Base-by-base conservation (phyloP, 2,329 filamentous ascomycete genomes). In the Alternaria tenuissima region DNA sequence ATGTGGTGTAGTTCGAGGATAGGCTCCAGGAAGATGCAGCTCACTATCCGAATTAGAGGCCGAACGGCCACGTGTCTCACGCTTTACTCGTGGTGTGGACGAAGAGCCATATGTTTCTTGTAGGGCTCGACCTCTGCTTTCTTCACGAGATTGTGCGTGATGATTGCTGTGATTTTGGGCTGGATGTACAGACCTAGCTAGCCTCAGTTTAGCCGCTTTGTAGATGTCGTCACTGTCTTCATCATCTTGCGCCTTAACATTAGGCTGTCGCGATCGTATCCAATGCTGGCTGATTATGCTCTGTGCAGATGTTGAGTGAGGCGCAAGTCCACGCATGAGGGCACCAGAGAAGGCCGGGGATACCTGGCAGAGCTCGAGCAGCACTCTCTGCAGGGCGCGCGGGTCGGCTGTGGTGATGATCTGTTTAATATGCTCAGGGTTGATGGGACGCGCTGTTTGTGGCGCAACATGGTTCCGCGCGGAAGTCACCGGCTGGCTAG, bases 331-430 rank as follows among this genome's bases (percentile, higher is more conserved):
- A 30, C 76, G 72, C 24, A 64, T 71, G 18, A 77, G 59, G 8
- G 76, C 76, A 6, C 75, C 73, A 34, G 69, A 72, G 8, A 78
- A 63, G 12, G 74, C 73, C 6, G 75, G 74, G 4, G 76, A 78
- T 5, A 67, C 38, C 28, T 68, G 60, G 62, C 76, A 78, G 9
- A 78, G 67, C 7, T 75, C 57, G 6, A 75, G 41, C 7, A 78
- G 46, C 7, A 76, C 64, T 1, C 57, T 53, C 16, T 64, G 63
- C 20, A 78, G 28, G 5, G 60, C 65, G n/a, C 43, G 20, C 18
- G 61, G 43, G 48, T 66, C 60, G 47, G 61, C 69, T 8, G 69
- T 73, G 11, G 69, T 44, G 52, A 78, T 70, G 36, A 78, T 73
- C 7, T 61, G 60, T n/a, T 58, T 60, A 16, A 77, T 57, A 61